Percentiles rank a stretch among this genome's conserved stretches.
Conservation (phyloP, 2,329 filamentous ascomycete species). For the Calycina herbarum region DNA sequence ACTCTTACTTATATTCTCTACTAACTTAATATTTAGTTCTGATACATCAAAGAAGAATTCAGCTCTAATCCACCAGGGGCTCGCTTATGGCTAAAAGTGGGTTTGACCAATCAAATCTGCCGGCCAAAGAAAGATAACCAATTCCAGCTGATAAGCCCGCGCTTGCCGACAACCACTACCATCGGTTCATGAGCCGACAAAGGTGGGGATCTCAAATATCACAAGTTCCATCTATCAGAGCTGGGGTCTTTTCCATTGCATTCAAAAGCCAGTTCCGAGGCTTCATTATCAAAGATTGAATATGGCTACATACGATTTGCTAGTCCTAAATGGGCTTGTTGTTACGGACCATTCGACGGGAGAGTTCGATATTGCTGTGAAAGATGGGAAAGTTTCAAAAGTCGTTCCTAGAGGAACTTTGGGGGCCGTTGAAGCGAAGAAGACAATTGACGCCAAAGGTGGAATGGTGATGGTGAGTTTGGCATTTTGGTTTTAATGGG, state of each 20-base stretch:
- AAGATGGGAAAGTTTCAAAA: conserved; percentile 43
- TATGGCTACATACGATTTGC: conserved; percentile 37
- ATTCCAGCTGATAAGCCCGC: background rate
- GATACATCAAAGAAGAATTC: background rate
- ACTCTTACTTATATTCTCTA: too few species aligned
- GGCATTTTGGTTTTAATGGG: background rate
- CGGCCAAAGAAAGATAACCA: background rate
- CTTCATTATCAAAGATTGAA: background rate
- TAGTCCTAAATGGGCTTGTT: conserved; percentile 45
- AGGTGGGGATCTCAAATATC: background rate
- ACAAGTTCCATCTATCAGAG: background rate
- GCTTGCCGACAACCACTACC: background rate
- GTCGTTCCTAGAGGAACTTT: conserved; percentile 39
- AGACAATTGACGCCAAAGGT: conserved; percentile 43
- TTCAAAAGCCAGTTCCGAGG: background rate
- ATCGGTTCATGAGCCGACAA: background rate
- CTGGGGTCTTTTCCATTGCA: background rate
- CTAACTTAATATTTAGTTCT: background rate
- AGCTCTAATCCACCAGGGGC: background rate
- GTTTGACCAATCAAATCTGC: background rate
- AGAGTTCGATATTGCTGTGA: conserved; percentile 45
- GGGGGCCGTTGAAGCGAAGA: conserved; percentile 33
- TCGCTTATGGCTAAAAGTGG: background rate
- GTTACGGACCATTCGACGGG: conserved; percentile 42
- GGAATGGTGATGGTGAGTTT: conserved; percentile 44